Conservation (phyloP, 2,329 filamentous ascomycete species). For the Penicillium brevicompactum region DNA sequence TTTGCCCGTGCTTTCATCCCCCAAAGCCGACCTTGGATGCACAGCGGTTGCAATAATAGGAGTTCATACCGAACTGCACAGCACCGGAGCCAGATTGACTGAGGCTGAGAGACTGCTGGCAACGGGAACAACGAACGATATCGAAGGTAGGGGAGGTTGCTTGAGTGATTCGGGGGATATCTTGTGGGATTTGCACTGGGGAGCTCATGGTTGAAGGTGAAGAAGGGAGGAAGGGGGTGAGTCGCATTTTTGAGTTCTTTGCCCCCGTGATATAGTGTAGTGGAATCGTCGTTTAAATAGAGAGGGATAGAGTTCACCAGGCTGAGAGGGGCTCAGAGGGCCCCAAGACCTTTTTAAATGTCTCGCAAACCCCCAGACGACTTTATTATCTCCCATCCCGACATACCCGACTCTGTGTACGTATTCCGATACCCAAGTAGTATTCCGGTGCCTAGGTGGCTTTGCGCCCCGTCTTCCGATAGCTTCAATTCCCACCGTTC, state of each 20-base stretch:
- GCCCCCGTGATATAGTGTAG: slow-evolving; percentile 4
- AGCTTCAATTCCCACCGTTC: not conserved
- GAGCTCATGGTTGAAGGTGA: slow-evolving; percentile 36
- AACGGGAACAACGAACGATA: slow-evolving; percentile 51
- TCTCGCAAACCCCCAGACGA: not conserved
- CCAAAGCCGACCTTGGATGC: slow-evolving; percentile 48
- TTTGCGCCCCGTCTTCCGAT: not conserved
- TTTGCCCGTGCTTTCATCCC: slow-evolving; percentile 29
- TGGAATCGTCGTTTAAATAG: not conserved
- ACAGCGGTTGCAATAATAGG: slow-evolving; percentile 52
- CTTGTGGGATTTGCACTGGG: slow-evolving; percentile 35
- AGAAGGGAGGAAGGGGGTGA: not conserved
- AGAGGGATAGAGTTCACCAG: not conserved
- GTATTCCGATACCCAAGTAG: not conserved
- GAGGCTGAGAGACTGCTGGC: slow-evolving; percentile 50
- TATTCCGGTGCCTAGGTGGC: not conserved
- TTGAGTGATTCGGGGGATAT: slow-evolving; percentile 24
- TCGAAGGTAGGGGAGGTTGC: slow-evolving; percentile 37
- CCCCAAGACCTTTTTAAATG: not conserved
- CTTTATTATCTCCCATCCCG: not conserved
- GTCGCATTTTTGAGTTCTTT: slow-evolving; percentile 2
- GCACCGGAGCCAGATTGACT: slow-evolving; percentile 38
- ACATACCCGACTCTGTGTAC: not conserved
- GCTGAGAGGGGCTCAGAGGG: not conserved
- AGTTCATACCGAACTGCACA: slow-evolving; percentile 52